These are phyloP conservation scores for Ustilago sp. DNA, from an alignment of 1,284 basidiomycete genomes.

Conservation along the genomic window DNA sequence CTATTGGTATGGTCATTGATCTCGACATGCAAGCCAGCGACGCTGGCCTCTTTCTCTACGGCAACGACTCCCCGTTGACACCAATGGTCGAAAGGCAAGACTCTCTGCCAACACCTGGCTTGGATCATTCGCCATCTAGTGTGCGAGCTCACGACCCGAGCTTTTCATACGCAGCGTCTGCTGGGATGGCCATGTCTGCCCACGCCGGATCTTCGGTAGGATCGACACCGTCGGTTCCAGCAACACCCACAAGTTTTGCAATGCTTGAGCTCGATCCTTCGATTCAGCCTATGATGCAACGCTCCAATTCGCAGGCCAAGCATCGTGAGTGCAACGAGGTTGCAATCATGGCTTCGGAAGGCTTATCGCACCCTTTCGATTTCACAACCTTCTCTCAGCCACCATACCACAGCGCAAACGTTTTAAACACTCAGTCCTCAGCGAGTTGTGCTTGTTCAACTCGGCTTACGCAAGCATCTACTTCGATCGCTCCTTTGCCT, in stretches of 20 bases:
- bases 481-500: not conserved
- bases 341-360: not conserved
- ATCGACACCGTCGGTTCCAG: conserved; percentile 20
- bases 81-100: conserved; percentile 11
- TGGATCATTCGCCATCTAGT: conserved; percentile 18
- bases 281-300: not conserved
- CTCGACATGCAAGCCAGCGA: conserved; percentile 3
- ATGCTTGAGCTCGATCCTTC: conserved; percentile 6
- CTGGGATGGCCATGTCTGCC: not conserved
- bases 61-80: not conserved
- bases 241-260: conserved; percentile 10
- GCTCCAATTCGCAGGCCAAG: not conserved
- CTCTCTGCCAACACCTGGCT: conserved; percentile 15
- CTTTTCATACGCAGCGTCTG: not conserved
- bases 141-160: not conserved
- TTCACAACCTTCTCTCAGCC: conserved; percentile 12
- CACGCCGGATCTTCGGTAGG: not conserved
- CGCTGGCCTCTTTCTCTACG: not conserved
- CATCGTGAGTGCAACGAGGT: not conserved
- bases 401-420: not conserved
- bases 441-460: conserved; percentile 13
- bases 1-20: conserved; percentile 8
- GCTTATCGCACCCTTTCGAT: conserved; percentile 20
- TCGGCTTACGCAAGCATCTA: conserved; percentile 1
- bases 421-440: not conserved